Evolutionary conservation across 805 yeast species (phyloP), one percentile per base, ranked within the genome.

Genomic region (Pichia paraexigua): DNA sequence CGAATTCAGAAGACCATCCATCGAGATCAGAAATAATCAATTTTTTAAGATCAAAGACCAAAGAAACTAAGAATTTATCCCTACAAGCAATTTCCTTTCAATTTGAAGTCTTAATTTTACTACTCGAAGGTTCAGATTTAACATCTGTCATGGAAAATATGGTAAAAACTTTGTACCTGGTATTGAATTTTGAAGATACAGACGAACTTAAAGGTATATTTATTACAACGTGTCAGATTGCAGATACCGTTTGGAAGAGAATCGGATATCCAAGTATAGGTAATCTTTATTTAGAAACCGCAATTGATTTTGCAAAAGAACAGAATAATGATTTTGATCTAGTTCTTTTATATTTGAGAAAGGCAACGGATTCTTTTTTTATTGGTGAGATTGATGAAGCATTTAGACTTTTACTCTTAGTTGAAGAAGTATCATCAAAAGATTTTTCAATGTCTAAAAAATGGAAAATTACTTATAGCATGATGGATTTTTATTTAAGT

Each of bases 11-110:
- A 74, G 55, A 57, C 41, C 60, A 56, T 9, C 57, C 77, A 7
- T 76, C 85, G 28, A 80, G 81, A 52, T 83, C 78, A 53, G 91
- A 85, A 60, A 75, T 88, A 13, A 67, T 87, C 24, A 80, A 79
- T 51, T 85, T 84, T 60, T 66, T 84, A 42, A 75, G 79, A 28
- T 66, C 74, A 21, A 79, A 79, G 58, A 74, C 86, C 0, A 77
- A 73, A 55, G 71, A 72, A 49, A 76, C 74, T 13, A 71, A 60
- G 40, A 68, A 80, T 24, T 63, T 72, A 49, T 71, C 66, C 60
- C 67, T 76, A 56, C 80, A 74, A 53, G 78, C 91, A 2, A 74
- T 79, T 62, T 82, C 88, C 11, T 83, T 78, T 61, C 82, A 82
- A 56, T 80, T 80, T 55, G 89, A 85, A 58, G 78, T 85, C 0